phyloP scores from a whole-genome alignment of 2,329 filamentous ascomycete genomes.

The Nectriaceae sp. region DNA sequence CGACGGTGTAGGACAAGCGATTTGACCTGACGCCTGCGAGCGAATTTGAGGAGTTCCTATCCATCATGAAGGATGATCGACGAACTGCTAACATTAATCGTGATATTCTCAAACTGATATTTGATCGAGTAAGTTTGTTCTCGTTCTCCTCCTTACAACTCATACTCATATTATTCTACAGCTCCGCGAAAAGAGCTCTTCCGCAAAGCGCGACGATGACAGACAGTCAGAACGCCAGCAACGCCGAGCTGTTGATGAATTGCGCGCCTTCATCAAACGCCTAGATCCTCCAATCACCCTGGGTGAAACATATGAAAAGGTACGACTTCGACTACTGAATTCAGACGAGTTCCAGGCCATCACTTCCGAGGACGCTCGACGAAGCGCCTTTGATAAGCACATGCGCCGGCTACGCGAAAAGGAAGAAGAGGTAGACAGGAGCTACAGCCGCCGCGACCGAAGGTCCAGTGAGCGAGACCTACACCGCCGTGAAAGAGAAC shows the following conservation, averaged over 20 bases:
- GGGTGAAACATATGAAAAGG: slow-evolving; percentile 85
- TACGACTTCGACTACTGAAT: slow-evolving; percentile 77
- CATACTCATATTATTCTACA: slow-evolving; percentile 32
- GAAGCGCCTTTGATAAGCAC: slow-evolving; percentile 86
- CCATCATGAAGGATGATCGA: slow-evolving; percentile 80
- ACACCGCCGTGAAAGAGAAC: slow-evolving; percentile 64
- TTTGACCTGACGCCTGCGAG: slow-evolving; percentile 89
- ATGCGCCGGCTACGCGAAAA: slow-evolving; percentile 89
- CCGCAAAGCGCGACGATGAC: slow-evolving; percentile 76
- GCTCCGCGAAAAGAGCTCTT: slow-evolving; percentile 84
- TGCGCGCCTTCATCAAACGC: slow-evolving; percentile 86
- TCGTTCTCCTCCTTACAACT: neutral
- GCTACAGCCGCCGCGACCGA: slow-evolving; percentile 59
- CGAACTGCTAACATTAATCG: slow-evolving; percentile 85
- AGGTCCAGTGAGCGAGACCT: slow-evolving; percentile 52
- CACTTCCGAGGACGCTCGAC: slow-evolving; percentile 78
- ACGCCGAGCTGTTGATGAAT: slow-evolving; percentile 78
- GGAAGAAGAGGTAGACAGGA: slow-evolving; percentile 77
- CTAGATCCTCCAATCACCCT: slow-evolving; percentile 79
- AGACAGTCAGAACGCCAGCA: slow-evolving; percentile 84
- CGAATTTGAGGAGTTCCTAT: slow-evolving; percentile 83
- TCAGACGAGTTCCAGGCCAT: slow-evolving; percentile 83
- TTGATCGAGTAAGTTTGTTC: slow-evolving; percentile 65
- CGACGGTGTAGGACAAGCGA: slow-evolving; percentile 69
- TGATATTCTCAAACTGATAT: slow-evolving; percentile 78